Evolutionary conservation across 805 yeast species (phyloP).

Genomic region (Lachancea thermotolerans): DNA sequence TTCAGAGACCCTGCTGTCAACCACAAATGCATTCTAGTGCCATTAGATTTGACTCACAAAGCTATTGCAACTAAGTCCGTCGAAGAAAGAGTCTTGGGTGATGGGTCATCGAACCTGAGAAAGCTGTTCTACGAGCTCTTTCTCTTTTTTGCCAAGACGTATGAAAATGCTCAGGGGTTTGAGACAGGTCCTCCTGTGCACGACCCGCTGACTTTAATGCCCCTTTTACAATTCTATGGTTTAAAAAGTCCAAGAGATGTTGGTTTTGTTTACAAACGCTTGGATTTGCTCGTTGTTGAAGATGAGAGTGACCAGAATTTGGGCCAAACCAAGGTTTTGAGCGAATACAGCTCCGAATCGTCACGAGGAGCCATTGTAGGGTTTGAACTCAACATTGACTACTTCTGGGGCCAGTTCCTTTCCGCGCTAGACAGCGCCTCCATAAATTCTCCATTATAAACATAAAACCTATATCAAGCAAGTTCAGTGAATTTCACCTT

Average conservation of each 20-base stretch:
- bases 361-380: constrained; percentile 36
- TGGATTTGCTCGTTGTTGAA: constrained; percentile 23
- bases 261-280: constrained; percentile 17
- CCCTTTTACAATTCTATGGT: constrained; percentile 42
- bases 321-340: constrained; percentile 45
- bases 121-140: constrained; percentile 49
- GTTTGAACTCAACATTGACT: constrained; percentile 33
- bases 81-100: constrained; percentile 35
- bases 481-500: constrained; percentile 20
- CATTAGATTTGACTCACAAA: constrained; percentile 65
- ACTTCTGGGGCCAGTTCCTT: constrained; percentile 43
- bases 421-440: constrained; percentile 35
- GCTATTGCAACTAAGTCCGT: constrained; percentile 40
- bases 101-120: constrained; percentile 41
- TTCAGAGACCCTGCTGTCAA: constrained; percentile 41
- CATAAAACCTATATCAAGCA: neutral
- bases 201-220: constrained; percentile 68
- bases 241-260: constrained; percentile 21
- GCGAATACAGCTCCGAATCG: constrained; percentile 22
- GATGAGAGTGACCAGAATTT: constrained; percentile 43
- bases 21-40: constrained; percentile 49
- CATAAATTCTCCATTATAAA: constrained; percentile 6
- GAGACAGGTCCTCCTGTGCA: constrained; percentile 66
- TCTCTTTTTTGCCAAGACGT: constrained; percentile 42
- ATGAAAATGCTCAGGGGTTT: constrained; percentile 39